A percentile compares a stretch with the other conserved stretches of the same genome.
Evolutionary conservation across 495 filamentous ascomycete genomes (phyloP).

Genomic region (Cairneyella variabilis): DNA sequence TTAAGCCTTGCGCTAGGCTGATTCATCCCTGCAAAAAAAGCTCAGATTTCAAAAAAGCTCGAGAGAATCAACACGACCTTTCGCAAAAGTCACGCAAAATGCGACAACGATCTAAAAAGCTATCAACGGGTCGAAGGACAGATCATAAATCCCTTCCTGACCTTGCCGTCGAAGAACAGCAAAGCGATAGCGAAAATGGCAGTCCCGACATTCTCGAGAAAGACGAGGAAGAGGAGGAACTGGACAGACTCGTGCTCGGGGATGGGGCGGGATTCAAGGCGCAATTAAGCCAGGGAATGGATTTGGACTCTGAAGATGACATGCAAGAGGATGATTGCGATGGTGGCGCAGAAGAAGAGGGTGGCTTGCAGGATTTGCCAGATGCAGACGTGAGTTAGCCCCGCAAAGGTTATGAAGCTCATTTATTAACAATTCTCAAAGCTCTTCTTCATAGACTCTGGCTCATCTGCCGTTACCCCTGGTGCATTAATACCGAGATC

Average conservation of each 20-base stretch:
- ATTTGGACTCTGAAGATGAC: slow-evolving; percentile 14
- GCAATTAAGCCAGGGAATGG: slow-evolving; percentile 48
- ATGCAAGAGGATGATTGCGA: slow-evolving; percentile 4
- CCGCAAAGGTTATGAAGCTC: slow-evolving; percentile 9
- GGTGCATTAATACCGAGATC: slow-evolving; percentile 34
- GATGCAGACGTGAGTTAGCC: slow-evolving; percentile 58
- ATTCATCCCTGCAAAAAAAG: too few species aligned
- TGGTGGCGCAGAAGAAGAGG: slow-evolving; percentile 14
- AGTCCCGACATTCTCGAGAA: slow-evolving; percentile 46
- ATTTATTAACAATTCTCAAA: slow-evolving; percentile 31
- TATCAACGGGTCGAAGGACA: slow-evolving; percentile 37
- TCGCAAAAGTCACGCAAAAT: slow-evolving; percentile 39
- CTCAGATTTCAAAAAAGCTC: too few species aligned
- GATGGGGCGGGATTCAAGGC: slow-evolving; percentile 75
- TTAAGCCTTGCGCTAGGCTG: too few species aligned
- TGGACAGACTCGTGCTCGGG: slow-evolving; percentile 84
- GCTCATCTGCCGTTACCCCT: slow-evolving; percentile 43
- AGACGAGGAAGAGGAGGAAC: slow-evolving; percentile 75
- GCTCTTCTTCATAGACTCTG: slow-evolving; percentile 72
- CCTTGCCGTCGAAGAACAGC: background rate
- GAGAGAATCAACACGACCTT: too few species aligned
- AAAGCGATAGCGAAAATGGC: slow-evolving; percentile 37
- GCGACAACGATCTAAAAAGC: slow-evolving; percentile 37
- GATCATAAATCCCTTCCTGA: slow-evolving; percentile 34
- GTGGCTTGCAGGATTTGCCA: slow-evolving; percentile 44